A percentile compares a stretch with the other conserved stretches of the same genome.
Conservation (phyloP, 75 land plant species). For the Selaginella moellendorffii region DNA sequence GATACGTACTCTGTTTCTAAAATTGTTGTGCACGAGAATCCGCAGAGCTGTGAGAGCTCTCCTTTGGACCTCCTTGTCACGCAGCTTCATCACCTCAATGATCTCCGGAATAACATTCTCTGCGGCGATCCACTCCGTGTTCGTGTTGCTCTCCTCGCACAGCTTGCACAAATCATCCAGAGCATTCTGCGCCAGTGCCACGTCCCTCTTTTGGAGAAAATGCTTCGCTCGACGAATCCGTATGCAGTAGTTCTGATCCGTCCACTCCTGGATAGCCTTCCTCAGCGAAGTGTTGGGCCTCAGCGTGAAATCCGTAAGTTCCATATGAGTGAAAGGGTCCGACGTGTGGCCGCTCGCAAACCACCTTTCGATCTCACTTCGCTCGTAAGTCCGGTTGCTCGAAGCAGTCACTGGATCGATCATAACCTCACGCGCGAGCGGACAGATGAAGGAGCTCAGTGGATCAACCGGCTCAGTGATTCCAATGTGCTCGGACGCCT, state of each 20-base stretch:
- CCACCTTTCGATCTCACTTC: constrained; percentile 31
- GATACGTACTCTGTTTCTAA: constrained; percentile 26
- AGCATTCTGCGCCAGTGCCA: constrained; percentile 15
- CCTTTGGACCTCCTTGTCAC: constrained; percentile 20
- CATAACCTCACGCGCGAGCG: constrained; percentile 32
- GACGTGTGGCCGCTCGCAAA: constrained; percentile 27
- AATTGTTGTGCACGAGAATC: constrained; percentile 22
- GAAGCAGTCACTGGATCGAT: constrained; percentile 40
- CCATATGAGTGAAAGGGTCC: constrained; percentile 34
- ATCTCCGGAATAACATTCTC: constrained; percentile 25
- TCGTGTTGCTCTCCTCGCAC: constrained; percentile 26
- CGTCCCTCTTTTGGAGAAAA: constrained; percentile 23
- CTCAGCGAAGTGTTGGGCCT: constrained; percentile 33
- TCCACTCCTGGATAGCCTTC: constrained; percentile 51
- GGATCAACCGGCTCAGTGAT: constrained; percentile 26
- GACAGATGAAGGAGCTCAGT: constrained; percentile 34
- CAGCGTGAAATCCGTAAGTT: constrained; percentile 25
- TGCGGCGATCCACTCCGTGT: constrained; percentile 47
- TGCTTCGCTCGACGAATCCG: constrained; percentile 29
- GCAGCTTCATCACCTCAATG: constrained; percentile 23
- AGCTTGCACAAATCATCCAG: constrained; percentile 28
- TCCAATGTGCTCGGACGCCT: constrained; percentile 12
- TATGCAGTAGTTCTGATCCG: constrained; percentile 41
- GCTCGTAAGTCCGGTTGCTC: constrained; percentile 37
- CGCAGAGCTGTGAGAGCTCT: constrained; percentile 25